Base-by-base conservation (phyloP, 352 stramenopile species). In the Phytopythium mirpurense region DNA sequence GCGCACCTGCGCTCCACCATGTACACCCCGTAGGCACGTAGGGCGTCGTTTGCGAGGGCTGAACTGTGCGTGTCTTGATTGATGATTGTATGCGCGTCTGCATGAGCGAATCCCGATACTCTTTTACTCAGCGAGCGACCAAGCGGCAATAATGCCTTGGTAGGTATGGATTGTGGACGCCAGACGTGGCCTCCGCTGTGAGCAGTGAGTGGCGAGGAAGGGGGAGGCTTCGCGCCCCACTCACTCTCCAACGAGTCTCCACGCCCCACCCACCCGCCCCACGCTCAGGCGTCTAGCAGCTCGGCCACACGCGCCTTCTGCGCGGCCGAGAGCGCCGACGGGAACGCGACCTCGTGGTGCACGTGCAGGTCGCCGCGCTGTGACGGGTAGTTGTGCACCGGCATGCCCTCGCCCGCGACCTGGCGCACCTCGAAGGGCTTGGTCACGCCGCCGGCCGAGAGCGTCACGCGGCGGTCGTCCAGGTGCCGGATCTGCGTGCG, bases 391-490 rank as follows among this genome's bases (percentile, higher is more conserved):
- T 90, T 90, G 75, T 98, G 86, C 42, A 97, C 65, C 9, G 96
- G 96, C 96, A 99, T 99, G 45, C 96, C 96, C 66, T 99, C 97
- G 34, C 80, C 88, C 34, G 79, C 60, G n/a, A 99, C 76, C 31
- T 69, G 66, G 56, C 92, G 78, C 11, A 98, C 91, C 59, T 98
- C 76, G 54, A 98, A 96, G 10, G 88, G 91, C 59, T 97, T 95
- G 0, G 89, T 98, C 21, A 99, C 79, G 35, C 80, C 76, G 29
- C 91, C 49, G 35, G 85, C 72, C 27, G 78, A 76, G 23, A 99
- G 60, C 29, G 66, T 69, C n/a, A 98, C 96, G 48, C 83, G 74
- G 55, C 94, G 89, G 40, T 94, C 88, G 69, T 99, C 96, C 36
- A 99, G 65, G 67, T 99, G 95, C 24, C 74, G 72, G 29, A 99